Conservation (phyloP, 2,329 filamentous ascomycete genomes). For the Penicillium sp. region DNA sequence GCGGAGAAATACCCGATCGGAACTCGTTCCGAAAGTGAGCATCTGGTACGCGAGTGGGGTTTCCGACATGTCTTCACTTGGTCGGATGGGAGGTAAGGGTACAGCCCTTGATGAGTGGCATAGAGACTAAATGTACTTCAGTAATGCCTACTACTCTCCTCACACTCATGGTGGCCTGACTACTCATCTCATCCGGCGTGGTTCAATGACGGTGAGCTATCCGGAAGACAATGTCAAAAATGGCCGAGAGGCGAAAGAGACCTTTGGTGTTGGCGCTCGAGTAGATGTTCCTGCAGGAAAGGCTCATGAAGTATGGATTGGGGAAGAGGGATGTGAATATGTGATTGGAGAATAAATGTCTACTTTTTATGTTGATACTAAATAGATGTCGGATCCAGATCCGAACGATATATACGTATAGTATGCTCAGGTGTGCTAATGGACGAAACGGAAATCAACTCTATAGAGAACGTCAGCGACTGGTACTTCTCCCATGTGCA, state of each 20-base stretch:
- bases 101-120: not conserved
- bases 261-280: slow-evolving; percentile 54
- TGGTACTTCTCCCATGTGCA: too few relatives aligned
- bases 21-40: slow-evolving; percentile 51
- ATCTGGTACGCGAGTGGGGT: slow-evolving; percentile 57
- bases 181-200: slow-evolving; percentile 60
- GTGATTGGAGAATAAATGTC: slow-evolving; percentile 57
- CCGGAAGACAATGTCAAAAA: slow-evolving; percentile 48
- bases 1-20: slow-evolving; percentile 35
- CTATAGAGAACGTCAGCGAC: slow-evolving; percentile 18
- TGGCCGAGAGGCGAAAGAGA: slow-evolving; percentile 49
- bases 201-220: slow-evolving; percentile 58
- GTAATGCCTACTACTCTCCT: slow-evolving; percentile 60
- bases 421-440: too few relatives aligned
- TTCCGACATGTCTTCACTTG: slow-evolving; percentile 62
- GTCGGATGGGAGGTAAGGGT: slow-evolving; percentile 55
- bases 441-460: slow-evolving; percentile 40
- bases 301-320: slow-evolving; percentile 63
- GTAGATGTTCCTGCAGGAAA: slow-evolving; percentile 59
- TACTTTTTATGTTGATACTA: not conserved
- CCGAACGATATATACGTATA: not conserved
- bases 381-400: not conserved
- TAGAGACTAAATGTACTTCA: slow-evolving; percentile 23
- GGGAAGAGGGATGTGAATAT: slow-evolving; percentile 58
- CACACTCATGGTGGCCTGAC: slow-evolving; percentile 57